phyloP scores from a whole-genome alignment of 352 stramenopile genomes.

The Phytopythium litorale region DNA sequence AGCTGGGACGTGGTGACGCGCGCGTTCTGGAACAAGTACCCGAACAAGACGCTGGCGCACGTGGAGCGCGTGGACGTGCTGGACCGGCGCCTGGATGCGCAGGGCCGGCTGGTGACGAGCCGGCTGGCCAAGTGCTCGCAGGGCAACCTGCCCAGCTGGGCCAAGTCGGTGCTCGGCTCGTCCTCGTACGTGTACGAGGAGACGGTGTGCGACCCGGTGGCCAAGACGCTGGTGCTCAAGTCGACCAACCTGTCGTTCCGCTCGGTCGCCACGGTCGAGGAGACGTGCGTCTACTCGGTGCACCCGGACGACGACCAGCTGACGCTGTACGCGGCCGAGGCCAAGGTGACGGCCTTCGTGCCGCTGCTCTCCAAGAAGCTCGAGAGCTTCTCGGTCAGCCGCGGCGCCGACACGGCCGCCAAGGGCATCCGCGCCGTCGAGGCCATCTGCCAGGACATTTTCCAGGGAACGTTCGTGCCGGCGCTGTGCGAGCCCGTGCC shows the following conservation, averaged over 20 bases:
- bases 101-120: constrained; percentile 61
- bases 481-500: constrained; percentile 45
- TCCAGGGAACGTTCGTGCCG: constrained; percentile 74
- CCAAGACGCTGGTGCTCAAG: constrained; percentile 68
- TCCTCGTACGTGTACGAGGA: constrained; percentile 83
- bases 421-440: constrained; percentile 81
- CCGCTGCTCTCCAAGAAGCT: constrained; percentile 77
- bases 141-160: constrained; percentile 71
- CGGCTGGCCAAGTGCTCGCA: constrained; percentile 77
- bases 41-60: constrained; percentile 70
- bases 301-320: constrained; percentile 46
- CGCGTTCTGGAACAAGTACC: constrained; percentile 90
- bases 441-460: constrained; percentile 83
- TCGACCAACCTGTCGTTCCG: constrained; percentile 81
- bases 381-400: constrained; percentile 72
- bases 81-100: constrained; percentile 59
- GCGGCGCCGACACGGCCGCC: constrained; percentile 67
- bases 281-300: constrained; percentile 81
- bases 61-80: constrained; percentile 84
- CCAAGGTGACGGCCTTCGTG: constrained; percentile 81
- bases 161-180: constrained; percentile 54
- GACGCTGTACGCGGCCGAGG: constrained; percentile 69
- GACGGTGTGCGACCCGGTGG: constrained; percentile 64
- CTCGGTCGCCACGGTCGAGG: constrained; percentile 72
- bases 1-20: constrained; percentile 81